Conservation (phyloP, 2,329 filamentous ascomycete species). For the Pestalotiopsis sp. region DNA sequence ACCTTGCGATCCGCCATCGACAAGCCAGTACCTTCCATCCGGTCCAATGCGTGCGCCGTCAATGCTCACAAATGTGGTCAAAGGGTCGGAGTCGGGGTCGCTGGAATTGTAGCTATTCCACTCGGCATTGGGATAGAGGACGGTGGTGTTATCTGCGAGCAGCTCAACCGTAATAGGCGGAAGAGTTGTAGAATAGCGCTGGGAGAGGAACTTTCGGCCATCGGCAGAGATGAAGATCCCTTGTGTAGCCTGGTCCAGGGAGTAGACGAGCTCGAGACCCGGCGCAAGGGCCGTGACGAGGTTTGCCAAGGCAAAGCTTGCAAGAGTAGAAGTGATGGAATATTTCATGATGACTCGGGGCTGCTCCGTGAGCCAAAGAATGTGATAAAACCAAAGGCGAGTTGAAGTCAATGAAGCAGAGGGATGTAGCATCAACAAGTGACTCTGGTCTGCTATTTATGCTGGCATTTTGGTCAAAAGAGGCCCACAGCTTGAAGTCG, state of each 20-base stretch:
- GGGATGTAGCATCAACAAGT: too few relatives aligned
- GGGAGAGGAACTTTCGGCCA: neutral
- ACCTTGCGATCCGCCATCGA: neutral
- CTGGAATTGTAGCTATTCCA: slow-evolving; percentile 7
- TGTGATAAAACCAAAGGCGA: too few relatives aligned
- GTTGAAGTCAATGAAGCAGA: too few relatives aligned
- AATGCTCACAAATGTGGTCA: slow-evolving; percentile 1
- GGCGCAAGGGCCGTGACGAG: neutral
- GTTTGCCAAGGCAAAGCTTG: neutral
- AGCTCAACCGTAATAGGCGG: neutral
- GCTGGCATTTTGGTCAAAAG: too few relatives aligned
- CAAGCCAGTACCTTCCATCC: neutral
- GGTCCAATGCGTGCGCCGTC: neutral
- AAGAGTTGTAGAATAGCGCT: neutral
- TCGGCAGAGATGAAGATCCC: neutral
- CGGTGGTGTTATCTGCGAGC: neutral
- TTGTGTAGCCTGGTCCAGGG: neutral
- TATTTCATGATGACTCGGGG: neutral
- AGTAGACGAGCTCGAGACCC: neutral
- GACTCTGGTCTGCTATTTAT: too few relatives aligned
- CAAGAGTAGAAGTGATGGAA: neutral
- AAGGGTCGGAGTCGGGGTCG: neutral
- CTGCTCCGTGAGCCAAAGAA: too few relatives aligned
- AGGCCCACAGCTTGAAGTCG: too few relatives aligned
- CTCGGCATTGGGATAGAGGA: neutral